Evolutionary conservation across 2,329 filamentous ascomycete genomes (phyloP).

Genomic region (Pseudopyricularia cyperi): DNA sequence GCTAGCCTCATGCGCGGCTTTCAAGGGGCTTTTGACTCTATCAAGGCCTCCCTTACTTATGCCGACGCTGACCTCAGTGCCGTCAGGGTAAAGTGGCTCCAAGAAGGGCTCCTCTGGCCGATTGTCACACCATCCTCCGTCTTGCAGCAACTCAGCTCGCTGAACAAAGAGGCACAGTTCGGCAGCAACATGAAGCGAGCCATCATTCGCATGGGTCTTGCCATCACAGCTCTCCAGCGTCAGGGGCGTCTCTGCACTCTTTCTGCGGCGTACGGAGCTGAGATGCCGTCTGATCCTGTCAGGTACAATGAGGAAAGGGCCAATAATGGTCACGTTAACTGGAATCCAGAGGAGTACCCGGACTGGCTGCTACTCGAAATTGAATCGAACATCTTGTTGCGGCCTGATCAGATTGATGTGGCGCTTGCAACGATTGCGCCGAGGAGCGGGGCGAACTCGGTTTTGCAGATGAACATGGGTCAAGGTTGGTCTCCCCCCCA

Average conservation of each 20-base stretch:
- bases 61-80: background rate
- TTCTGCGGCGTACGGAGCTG: slow-evolving; percentile 9
- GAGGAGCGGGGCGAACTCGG: slow-evolving; percentile 35
- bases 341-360: slow-evolving; percentile 36
- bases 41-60: background rate
- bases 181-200: slow-evolving; percentile 21
- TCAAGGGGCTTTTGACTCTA: background rate
- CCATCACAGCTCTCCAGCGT: slow-evolving; percentile 30
- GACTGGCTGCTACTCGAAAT: slow-evolving; percentile 59
- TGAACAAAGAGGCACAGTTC: slow-evolving; percentile 11
- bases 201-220: slow-evolving; percentile 28
- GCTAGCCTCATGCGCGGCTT: background rate
- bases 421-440: slow-evolving; percentile 47
- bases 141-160: slow-evolving; percentile 32
- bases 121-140: slow-evolving; percentile 25
- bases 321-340: slow-evolving; percentile 41
- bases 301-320: slow-evolving; percentile 25
- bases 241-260: slow-evolving; percentile 23
- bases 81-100: slow-evolving; percentile 23
- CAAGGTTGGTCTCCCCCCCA: slow-evolving; percentile 16
- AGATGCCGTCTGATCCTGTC: slow-evolving; percentile 11
- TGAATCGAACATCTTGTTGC: slow-evolving; percentile 49
- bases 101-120: slow-evolving; percentile 29
- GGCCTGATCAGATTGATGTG: slow-evolving; percentile 48
- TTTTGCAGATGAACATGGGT: slow-evolving; percentile 57